A percentile compares a stretch with the other conserved stretches of the same genome.
Conservation (phyloP, 495 filamentous ascomycete genomes). For the Xylaria cubensis region DNA sequence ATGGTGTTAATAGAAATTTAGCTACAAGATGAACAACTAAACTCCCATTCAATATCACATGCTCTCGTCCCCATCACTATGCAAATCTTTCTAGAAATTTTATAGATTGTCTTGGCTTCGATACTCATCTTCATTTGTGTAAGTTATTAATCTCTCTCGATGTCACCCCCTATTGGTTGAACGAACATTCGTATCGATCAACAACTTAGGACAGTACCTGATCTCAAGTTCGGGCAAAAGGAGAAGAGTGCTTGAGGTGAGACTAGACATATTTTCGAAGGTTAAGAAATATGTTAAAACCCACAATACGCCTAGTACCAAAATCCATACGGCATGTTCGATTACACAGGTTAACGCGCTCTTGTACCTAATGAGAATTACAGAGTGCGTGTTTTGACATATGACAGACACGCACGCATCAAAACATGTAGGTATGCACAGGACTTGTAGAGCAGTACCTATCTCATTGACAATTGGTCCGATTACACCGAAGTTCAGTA, state of each 20-base stretch:
- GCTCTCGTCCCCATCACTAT: neutral
- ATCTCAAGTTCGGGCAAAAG: neutral
- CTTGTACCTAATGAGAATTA: too few species aligned
- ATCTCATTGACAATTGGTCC: neutral
- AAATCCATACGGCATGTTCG: neutral
- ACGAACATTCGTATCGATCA: neutral
- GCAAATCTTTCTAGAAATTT: neutral
- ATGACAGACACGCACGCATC: too few species aligned
- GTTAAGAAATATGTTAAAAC: neutral
- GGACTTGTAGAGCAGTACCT: neutral
- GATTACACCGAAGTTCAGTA: constrained; percentile 13
- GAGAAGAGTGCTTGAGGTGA: neutral
- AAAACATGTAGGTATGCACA: neutral
- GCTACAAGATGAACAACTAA: neutral
- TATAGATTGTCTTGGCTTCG: neutral
- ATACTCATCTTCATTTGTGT: neutral
- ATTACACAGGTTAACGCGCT: neutral
- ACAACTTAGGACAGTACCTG: neutral
- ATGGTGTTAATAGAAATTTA: neutral
- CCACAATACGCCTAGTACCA: neutral
- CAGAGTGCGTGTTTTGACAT: too few species aligned
- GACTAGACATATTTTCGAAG: neutral
- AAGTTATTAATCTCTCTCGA: neutral
- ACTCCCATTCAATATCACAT: neutral
- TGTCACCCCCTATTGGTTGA: neutral